A percentile compares a stretch with the other conserved stretches of the same genome.
Evolutionary conservation across 352 stramenopile genomes (phyloP).

Genomic region (Phytophthora uliginosa): DNA sequence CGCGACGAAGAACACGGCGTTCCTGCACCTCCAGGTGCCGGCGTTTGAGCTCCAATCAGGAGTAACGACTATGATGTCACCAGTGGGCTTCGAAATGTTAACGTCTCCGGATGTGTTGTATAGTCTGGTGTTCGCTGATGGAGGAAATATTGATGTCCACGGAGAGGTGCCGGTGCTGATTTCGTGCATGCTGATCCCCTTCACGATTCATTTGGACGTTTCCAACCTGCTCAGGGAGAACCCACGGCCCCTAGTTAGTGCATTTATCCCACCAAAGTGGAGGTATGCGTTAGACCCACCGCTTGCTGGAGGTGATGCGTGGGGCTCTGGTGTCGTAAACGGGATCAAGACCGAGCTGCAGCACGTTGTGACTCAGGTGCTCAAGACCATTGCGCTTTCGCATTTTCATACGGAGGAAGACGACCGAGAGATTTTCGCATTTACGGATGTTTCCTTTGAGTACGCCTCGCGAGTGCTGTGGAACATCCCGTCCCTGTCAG

Average conservation of each 20-base stretch:
- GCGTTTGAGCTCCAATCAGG: conserved; percentile 66
- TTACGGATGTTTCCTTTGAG: conserved; percentile 82
- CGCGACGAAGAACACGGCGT: conserved; percentile 56
- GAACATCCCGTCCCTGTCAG: conserved; percentile 79
- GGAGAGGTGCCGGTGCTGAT: conserved; percentile 67
- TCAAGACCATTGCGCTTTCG: conserved; percentile 82
- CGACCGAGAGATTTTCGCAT: conserved; percentile 74
- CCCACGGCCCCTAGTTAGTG: background rate
- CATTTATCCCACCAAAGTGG: conserved; percentile 17
- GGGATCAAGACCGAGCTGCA: conserved; percentile 62
- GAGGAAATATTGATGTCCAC: conserved; percentile 49
- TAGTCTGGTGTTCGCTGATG: conserved; percentile 57
- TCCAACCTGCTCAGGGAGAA: conserved; percentile 47
- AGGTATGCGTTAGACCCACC: conserved; percentile 32
- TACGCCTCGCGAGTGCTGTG: conserved; percentile 72
- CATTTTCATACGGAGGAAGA: conserved; percentile 76
- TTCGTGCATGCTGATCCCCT: conserved; percentile 76
- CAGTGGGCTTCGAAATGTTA: conserved; percentile 59
- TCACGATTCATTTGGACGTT: conserved; percentile 75
- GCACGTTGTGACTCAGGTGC: conserved; percentile 63
- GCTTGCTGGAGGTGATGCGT: conserved; percentile 13
- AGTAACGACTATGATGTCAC: conserved; percentile 56
- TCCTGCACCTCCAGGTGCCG: conserved; percentile 61
- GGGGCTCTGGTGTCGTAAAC: conserved; percentile 39
- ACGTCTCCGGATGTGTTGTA: conserved; percentile 58